Conservation (phyloP, 1,284 basidiomycete species). For the Meripilus lineatus region DNA sequence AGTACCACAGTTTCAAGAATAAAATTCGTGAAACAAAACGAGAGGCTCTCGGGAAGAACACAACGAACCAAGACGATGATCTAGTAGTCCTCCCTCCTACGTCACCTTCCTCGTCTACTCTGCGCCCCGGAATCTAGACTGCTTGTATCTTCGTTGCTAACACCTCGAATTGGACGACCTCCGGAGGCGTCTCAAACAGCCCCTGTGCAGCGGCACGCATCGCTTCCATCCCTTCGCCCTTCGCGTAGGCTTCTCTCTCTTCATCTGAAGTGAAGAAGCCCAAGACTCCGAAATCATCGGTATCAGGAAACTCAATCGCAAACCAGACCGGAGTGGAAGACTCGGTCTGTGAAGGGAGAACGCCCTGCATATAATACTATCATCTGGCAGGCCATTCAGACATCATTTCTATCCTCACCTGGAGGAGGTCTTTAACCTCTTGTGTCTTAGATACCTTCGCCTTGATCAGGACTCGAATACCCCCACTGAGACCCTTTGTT, state of each 20-base stretch:
- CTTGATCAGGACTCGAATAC: conserved; percentile 31
- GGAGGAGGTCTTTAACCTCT: conserved; percentile 33
- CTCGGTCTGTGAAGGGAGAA: no score
- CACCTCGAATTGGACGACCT: conserved; percentile 31
- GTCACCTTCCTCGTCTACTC: not conserved
- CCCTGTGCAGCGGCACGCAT: conserved; percentile 31
- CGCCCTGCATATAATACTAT: no score
- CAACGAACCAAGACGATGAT: not conserved
- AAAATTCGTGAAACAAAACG: no score
- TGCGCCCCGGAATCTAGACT: not conserved
- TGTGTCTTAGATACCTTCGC: conserved; percentile 34
- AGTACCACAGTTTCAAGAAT: no score
- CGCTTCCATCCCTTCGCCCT: conserved; percentile 32
- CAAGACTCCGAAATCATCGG: conserved; percentile 35
- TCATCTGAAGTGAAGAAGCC: conserved; percentile 33
- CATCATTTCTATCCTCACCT: no score
- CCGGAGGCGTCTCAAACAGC: conserved; percentile 27
- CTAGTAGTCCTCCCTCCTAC: not conserved
- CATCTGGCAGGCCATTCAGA: no score
- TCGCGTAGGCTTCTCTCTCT: conserved; percentile 32
- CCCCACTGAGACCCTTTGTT: conserved; percentile 27
- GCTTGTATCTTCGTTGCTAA: conserved; percentile 23
- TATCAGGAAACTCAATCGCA: conserved; percentile 33
- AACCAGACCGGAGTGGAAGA: conserved; percentile 34
- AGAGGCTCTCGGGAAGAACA: no score